Conservation (phyloP, 1,139 yeast genomes). For the Nematodospora anomalae region DNA sequence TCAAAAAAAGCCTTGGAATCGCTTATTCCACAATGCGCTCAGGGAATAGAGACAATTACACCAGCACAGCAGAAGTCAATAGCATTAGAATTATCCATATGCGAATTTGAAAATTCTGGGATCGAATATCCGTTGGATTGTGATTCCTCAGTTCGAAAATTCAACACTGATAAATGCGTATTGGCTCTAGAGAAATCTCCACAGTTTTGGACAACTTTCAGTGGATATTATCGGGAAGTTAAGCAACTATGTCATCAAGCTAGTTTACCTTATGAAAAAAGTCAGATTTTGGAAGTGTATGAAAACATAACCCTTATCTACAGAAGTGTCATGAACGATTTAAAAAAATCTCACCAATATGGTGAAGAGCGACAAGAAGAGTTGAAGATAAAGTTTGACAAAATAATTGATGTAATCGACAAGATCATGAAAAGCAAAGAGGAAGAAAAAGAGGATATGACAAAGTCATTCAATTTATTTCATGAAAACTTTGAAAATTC, state of each 20-base stretch:
- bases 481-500: conserved; percentile 17
- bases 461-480: conserved; percentile 14
- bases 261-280: conserved; percentile 52
- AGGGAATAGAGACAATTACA: conserved; percentile 35
- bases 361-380: conserved; percentile 14
- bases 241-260: conserved; percentile 51
- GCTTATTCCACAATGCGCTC: conserved; percentile 29
- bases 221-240: conserved; percentile 55
- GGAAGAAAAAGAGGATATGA: conserved; percentile 10
- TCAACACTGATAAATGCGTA: conserved; percentile 35
- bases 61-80: conserved; percentile 32
- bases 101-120: conserved; percentile 53
- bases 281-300: conserved; percentile 47
- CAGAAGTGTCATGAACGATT: conserved; percentile 20
- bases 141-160: conserved; percentile 11
- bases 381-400: conserved; percentile 20
- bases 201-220: conserved; percentile 63
- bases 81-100: conserved; percentile 51
- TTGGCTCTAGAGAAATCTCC: conserved; percentile 40
- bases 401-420: conserved; percentile 14
- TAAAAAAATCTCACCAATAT: conserved; percentile 16
- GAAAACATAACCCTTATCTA: conserved; percentile 45
- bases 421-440: conserved; percentile 11
- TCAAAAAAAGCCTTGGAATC: conserved; percentile 26
- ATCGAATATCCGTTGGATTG: conserved; percentile 38